Percentiles rank a stretch among this genome's conserved stretches.
phyloP scores from a whole-genome alignment of 1,284 basidiomycete genomes.

The Puccinia polysora region DNA sequence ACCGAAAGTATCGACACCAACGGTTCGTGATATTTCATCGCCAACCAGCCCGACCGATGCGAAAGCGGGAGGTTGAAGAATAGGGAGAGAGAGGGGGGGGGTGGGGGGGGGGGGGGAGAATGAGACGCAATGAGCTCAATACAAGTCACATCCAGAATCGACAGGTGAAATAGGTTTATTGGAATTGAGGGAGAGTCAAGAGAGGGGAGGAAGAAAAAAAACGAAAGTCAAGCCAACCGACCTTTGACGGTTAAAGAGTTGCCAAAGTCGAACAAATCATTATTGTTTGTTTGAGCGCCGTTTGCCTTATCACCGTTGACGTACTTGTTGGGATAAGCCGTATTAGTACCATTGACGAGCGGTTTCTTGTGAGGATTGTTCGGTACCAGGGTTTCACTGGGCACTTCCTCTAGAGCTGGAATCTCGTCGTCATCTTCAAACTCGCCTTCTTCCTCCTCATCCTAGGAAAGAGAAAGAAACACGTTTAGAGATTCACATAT shows the following conservation, averaged over 20 bases:
- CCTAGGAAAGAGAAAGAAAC: conserved; percentile 18
- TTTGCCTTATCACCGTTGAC: conserved; percentile 28
- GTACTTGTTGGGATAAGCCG: conserved; percentile 20
- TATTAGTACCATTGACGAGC: conserved; percentile 21
- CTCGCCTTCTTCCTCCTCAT: conserved; percentile 44
- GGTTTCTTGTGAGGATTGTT: conserved; percentile 44
- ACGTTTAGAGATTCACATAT: conserved; percentile 8
- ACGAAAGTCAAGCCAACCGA: conserved; percentile 54
- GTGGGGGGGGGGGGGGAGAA: conserved; percentile 35
- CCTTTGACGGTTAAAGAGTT: conserved; percentile 76
- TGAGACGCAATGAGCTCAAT: conserved; percentile 45
- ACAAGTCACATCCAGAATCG: conserved; percentile 44
- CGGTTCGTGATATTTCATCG: conserved; percentile 2
- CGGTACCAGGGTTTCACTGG: conserved; percentile 37
- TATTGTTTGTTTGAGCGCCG: conserved; percentile 54
- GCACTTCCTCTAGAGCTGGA: conserved; percentile 37
- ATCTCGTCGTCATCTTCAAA: conserved; percentile 45
- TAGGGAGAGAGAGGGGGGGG: background rate
- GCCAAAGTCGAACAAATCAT: conserved; percentile 72
- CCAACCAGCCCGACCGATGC: conserved; percentile 34
- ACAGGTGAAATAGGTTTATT: conserved; percentile 40
- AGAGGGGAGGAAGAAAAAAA: conserved; percentile 36
- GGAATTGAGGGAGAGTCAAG: background rate
- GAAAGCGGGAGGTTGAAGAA: conserved; percentile 31
- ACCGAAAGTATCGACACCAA: conserved; percentile 34